Base-by-base conservation (phyloP, 129 eudicot genomes). In the Tagetes erecta region DNA sequence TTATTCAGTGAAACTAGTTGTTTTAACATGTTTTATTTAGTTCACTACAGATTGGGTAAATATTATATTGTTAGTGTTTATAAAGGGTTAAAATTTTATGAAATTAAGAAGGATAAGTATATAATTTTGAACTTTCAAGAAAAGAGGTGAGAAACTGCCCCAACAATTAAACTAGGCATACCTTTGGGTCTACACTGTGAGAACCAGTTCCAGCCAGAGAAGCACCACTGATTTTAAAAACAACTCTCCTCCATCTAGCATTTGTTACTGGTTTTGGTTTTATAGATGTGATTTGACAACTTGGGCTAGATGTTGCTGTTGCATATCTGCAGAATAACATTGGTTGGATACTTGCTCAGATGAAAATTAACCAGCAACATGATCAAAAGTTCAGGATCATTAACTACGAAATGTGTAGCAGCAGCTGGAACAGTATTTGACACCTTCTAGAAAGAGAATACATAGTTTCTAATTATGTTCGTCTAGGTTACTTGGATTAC, bases 201-300 rank as follows among this genome's bases (percentile, higher is more conserved):
- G 99, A 81, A 60, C 88, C 85, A 36, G 76, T 75, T 58, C 96
- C 96, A 74, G 87, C 87, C 67, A 94, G 77, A 64, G 99, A 88
- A 85, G 96, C 87, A 58, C 99, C 99, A 37, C 99, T 94, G 57
- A 94, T 91, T 78, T 94, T 94, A 49, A 94, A 87, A 63, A 94
- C 96, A 44, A 94, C 99, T 81, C 99, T 90, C 55, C 89, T 82
- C 99, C 99, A 94, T 79, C 92, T 88, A 39, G 90, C 82, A 58
- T 72, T 91, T 46, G 86, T 69, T 13, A 88, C 47, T 67, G 96
- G 78, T 71, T 91, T 94, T 33, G 83, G 68, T 77, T 94, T 94
- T 41, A 80, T 38, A 44, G 11, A 73, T 65, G 67, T 86, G 50
- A 85, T 70, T 69, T 80, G 93, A 40, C 87, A 87, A 79, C 74